Evolutionary conservation across 768 basidiomycete species (phyloP).

Genomic region (Mycena venus): DNA sequence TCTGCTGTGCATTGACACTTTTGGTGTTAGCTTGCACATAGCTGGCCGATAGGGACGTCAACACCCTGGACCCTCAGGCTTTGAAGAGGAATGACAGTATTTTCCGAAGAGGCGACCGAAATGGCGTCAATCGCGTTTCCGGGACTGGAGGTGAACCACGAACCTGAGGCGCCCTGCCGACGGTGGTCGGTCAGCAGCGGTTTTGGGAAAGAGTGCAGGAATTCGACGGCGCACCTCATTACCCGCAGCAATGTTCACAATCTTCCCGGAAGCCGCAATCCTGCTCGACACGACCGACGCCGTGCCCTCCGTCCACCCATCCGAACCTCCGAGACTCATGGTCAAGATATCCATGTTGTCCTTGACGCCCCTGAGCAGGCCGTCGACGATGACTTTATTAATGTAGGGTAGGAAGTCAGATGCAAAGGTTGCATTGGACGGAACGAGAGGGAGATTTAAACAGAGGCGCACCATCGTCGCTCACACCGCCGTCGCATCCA

Average conservation of each 20-base stretch:
- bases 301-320: conserved; percentile 74
- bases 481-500: conserved; percentile 66
- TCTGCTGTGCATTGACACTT: no score
- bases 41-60: no score
- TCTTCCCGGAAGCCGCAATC: conserved; percentile 67
- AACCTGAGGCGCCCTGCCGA: conserved; percentile 63
- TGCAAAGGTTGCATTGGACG: neutral
- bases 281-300: conserved; percentile 69
- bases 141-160: conserved; percentile 71
- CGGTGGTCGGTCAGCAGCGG: neutral
- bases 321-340: conserved; percentile 70
- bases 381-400: conserved; percentile 57
- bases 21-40: no score
- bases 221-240: conserved; percentile 51
- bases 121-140: conserved; percentile 70
- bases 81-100: conserved; percentile 70
- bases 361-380: conserved; percentile 62
- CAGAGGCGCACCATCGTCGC: conserved; percentile 61
- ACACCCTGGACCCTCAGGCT: conserved; percentile 66
- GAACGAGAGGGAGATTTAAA: neutral
- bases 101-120: conserved; percentile 68
- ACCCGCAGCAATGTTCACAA: conserved; percentile 76
- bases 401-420: neutral
- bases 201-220: neutral
- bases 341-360: conserved; percentile 76